Percentiles rank a stretch among this genome's conserved stretches.
These are phyloP conservation scores for Fusarium oligoseptatum DNA, from an alignment of 2,329 filamentous ascomycete species.

Conservation along the genomic window DNA sequence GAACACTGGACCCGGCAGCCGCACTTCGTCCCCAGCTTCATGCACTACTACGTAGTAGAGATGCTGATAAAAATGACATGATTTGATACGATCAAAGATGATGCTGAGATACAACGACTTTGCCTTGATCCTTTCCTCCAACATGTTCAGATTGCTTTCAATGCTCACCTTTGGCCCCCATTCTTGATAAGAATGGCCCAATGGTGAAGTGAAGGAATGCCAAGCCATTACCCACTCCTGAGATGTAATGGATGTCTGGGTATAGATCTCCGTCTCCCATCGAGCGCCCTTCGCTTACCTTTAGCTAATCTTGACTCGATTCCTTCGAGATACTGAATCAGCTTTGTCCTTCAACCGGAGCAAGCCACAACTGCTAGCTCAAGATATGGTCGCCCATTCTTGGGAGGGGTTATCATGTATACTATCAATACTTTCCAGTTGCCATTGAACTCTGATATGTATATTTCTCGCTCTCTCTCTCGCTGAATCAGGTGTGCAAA, in stretches of 20 bases:
- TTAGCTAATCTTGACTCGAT: not conserved
- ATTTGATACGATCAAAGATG: not conserved
- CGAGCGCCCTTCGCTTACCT: not conserved
- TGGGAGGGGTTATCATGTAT: conserved; percentile 1
- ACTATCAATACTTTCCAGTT: not conserved
- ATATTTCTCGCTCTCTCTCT: not conserved
- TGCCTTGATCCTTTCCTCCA: not conserved
- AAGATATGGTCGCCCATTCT: not conserved
- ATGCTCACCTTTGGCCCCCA: not conserved
- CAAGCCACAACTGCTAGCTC: conserved; percentile 2
- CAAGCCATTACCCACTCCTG: not conserved
- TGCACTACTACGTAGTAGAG: not conserved
- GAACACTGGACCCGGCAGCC: not conserved
- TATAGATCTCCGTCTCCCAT: not conserved
- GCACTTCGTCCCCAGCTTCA: not conserved
- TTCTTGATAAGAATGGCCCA: not conserved
- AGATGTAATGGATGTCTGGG: not conserved
- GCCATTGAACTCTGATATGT: not conserved
- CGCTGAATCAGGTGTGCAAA: not conserved
- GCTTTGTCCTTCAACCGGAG: not conserved
- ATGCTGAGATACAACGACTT: not conserved
- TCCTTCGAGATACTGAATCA: not conserved
- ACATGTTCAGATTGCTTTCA: not conserved
- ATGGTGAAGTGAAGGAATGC: not conserved
- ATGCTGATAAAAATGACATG: not conserved